phyloP scores from a whole-genome alignment of 306 rosid genomes.

The Rubus parviflorus region DNA sequence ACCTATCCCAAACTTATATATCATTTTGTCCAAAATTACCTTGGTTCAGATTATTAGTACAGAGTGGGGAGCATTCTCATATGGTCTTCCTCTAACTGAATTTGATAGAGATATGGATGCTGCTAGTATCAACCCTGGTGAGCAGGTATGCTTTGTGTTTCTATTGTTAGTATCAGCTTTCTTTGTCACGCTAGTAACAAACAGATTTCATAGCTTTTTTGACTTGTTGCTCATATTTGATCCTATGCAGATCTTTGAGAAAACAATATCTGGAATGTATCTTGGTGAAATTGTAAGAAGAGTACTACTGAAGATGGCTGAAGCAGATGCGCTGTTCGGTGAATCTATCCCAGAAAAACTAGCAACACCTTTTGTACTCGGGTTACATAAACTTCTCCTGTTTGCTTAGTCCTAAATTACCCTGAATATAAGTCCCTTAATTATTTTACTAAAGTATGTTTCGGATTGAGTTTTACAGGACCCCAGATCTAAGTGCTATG shows the following conservation, averaged over 20 bases:
- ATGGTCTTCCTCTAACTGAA: slow-evolving; percentile 71
- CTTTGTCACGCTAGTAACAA: slow-evolving; percentile 6
- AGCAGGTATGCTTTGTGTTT: slow-evolving; percentile 57
- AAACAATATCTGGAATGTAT: slow-evolving; percentile 93
- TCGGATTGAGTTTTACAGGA: slow-evolving; percentile 42
- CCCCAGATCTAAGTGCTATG: slow-evolving; percentile 78
- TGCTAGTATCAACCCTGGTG: slow-evolving; percentile 90
- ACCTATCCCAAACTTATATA: slow-evolving; percentile 4
- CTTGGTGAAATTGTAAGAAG: slow-evolving; percentile 89
- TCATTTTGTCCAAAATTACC: slow-evolving; percentile 22
- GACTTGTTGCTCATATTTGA: slow-evolving; percentile 6
- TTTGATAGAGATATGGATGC: slow-evolving; percentile 89
- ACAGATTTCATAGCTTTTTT: neutral
- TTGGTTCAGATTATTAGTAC: slow-evolving; percentile 74
- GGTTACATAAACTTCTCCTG: slow-evolving; percentile 34
- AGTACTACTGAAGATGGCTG: slow-evolving; percentile 64
- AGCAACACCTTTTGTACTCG: slow-evolving; percentile 58
- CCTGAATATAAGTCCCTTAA: neutral
- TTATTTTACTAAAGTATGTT: slow-evolving; percentile 11
- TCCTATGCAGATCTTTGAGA: slow-evolving; percentile 71
- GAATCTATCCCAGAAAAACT: slow-evolving; percentile 55
- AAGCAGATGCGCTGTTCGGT: slow-evolving; percentile 62
- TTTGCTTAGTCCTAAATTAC: neutral
- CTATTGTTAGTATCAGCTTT: slow-evolving; percentile 4
- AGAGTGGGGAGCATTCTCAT: slow-evolving; percentile 92